Conservation (phyloP, 2,329 filamentous ascomycete species). For the Xylariales sp. region DNA sequence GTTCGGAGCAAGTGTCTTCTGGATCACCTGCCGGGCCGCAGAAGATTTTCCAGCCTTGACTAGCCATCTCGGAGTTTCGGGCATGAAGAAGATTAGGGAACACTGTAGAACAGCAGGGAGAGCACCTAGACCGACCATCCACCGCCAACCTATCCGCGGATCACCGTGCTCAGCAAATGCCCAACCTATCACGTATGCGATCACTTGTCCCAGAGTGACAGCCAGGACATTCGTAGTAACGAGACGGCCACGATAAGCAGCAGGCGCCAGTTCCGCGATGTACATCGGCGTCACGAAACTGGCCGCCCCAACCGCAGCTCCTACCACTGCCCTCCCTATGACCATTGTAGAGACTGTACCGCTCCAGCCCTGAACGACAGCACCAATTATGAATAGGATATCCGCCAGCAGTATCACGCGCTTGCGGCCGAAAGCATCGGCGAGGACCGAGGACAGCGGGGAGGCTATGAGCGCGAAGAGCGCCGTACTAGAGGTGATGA, state of each 20-base stretch:
- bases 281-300: slow-evolving; percentile 84
- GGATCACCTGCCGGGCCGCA: slow-evolving; percentile 62
- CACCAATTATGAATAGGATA: slow-evolving; percentile 63
- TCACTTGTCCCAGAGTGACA: slow-evolving; percentile 81
- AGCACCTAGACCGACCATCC: slow-evolving; percentile 85
- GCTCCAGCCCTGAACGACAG: slow-evolving; percentile 58
- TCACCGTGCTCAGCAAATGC: slow-evolving; percentile 54
- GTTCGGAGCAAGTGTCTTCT: slow-evolving; percentile 44
- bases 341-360: slow-evolving; percentile 61
- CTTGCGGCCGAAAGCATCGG: slow-evolving; percentile 57
- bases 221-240: slow-evolving; percentile 80
- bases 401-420: slow-evolving; percentile 61
- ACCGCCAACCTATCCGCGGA: slow-evolving; percentile 67
- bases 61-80: slow-evolving; percentile 86
- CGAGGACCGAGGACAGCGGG: slow-evolving; percentile 59
- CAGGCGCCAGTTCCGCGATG: slow-evolving; percentile 80
- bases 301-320: slow-evolving; percentile 67
- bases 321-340: slow-evolving; percentile 62
- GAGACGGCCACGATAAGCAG: slow-evolving; percentile 68
- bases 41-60: slow-evolving; percentile 61
- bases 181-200: slow-evolving; percentile 85
- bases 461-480: slow-evolving; percentile 62
- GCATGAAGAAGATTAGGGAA: slow-evolving; percentile 64
- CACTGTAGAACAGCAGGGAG: slow-evolving; percentile 70
- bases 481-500: slow-evolving; percentile 66